Conservation (phyloP, 345 rosid genomes). For the Linum usitatissimum region DNA sequence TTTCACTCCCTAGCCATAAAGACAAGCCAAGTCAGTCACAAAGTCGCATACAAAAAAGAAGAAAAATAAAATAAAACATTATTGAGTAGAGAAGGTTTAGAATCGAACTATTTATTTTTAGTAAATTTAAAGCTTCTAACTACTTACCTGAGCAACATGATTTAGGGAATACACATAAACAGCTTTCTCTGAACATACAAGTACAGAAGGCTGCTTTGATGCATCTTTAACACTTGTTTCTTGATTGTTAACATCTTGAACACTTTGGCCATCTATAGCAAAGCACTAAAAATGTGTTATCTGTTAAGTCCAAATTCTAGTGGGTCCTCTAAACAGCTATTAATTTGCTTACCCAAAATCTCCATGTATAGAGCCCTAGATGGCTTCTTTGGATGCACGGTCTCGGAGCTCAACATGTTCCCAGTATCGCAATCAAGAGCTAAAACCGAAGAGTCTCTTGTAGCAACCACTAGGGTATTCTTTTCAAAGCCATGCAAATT, state of each 20-base stretch:
- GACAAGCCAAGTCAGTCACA: not conserved
- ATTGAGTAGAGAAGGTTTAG: not conserved
- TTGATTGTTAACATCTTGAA: slow-evolving; percentile 18
- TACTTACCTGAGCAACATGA: slow-evolving; percentile 59
- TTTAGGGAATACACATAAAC: slow-evolving; percentile 58
- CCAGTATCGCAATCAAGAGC: slow-evolving; percentile 63
- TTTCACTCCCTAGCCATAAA: slow-evolving; percentile 49
- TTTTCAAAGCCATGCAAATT: slow-evolving; percentile 64
- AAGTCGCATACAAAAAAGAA: slow-evolving; percentile 6
- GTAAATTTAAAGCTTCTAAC: not conserved
- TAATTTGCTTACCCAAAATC: slow-evolving; percentile 39
- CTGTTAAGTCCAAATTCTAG: not conserved
- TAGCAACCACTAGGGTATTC: slow-evolving; percentile 62
- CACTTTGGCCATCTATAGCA: slow-evolving; percentile 42
- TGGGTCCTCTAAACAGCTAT: not conserved
- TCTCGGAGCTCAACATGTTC: slow-evolving; percentile 45
- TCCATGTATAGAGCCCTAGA: slow-evolving; percentile 72
- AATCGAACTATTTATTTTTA: no score
- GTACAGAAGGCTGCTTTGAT: slow-evolving; percentile 40
- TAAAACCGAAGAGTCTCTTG: slow-evolving; percentile 72
- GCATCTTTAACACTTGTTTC: slow-evolving; percentile 36
- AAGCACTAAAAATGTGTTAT: slow-evolving; percentile 1
- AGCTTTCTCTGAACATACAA: slow-evolving; percentile 81
- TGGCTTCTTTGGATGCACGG: slow-evolving; percentile 72
- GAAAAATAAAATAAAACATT: not conserved